phyloP scores from a whole-genome alignment of 495 filamentous ascomycete species.

The Astrothelium macrocarpum region DNA sequence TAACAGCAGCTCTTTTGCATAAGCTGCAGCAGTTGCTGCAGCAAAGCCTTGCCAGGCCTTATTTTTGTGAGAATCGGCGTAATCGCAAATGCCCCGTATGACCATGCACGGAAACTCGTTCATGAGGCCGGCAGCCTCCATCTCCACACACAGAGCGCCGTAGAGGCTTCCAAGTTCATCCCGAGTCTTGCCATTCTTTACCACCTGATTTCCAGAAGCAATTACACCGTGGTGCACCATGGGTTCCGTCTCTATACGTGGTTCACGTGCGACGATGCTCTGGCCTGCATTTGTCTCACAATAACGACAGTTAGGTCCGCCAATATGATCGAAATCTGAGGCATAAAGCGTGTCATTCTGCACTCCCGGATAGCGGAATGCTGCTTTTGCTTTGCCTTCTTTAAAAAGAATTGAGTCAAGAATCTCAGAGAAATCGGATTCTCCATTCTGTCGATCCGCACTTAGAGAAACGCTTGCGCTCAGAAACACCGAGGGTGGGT shows the following conservation, averaged over 20 bases:
- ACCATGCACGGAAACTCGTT: slow-evolving; percentile 32
- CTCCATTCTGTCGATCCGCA: background rate
- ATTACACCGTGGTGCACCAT: background rate
- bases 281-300: background rate
- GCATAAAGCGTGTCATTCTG: background rate
- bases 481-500: background rate
- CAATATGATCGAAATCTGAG: background rate
- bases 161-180: background rate
- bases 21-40: slow-evolving; percentile 28
- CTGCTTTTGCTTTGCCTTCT: background rate
- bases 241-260: background rate
- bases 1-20: slow-evolving; percentile 26
- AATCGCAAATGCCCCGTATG: slow-evolving; percentile 33
- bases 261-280: background rate
- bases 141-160: background rate
- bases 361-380: background rate
- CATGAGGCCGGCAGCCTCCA: slow-evolving; percentile 33
- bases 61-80: slow-evolving; percentile 34
- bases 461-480: background rate
- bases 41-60: slow-evolving; percentile 32
- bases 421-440: background rate
- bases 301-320: background rate
- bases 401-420: background rate
- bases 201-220: background rate
- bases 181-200: background rate